Conservation (phyloP, 345 rosid species). For the Firmiana major region DNA sequence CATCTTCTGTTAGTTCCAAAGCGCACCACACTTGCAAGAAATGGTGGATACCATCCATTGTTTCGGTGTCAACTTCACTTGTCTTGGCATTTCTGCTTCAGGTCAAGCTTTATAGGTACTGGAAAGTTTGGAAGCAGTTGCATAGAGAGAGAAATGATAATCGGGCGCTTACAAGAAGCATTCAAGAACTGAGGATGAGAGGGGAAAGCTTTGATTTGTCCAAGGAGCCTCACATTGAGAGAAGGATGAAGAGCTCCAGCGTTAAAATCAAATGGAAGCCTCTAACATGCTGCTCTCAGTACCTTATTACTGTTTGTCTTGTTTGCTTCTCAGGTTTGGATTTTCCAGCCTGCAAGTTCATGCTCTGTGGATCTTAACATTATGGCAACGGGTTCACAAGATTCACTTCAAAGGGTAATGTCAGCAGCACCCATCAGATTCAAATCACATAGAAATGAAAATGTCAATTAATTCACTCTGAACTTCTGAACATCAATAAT, state of each 20-base stretch:
- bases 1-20: slow-evolving; percentile 33
- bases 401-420: slow-evolving; percentile 14
- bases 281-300: slow-evolving; percentile 69
- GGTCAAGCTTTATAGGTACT: slow-evolving; percentile 61
- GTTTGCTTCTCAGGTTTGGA: slow-evolving; percentile 63
- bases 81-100: slow-evolving; percentile 67
- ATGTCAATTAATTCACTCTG: not conserved
- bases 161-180: slow-evolving; percentile 63
- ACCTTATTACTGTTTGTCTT: slow-evolving; percentile 55
- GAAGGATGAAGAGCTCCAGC: slow-evolving; percentile 89
- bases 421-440: not conserved
- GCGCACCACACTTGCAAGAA: slow-evolving; percentile 40
- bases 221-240: slow-evolving; percentile 72
- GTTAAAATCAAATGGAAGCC: slow-evolving; percentile 97
- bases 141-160: slow-evolving; percentile 66
- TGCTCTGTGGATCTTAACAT: slow-evolving; percentile 54
- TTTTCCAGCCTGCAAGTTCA: slow-evolving; percentile 59
- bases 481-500: not conserved
- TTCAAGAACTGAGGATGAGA: slow-evolving; percentile 91
- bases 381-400: not conserved
- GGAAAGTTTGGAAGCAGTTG: slow-evolving; percentile 69
- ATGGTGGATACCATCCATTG: slow-evolving; percentile 83
- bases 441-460: no score
- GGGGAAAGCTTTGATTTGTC: slow-evolving; percentile 88
- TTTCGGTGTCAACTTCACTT: slow-evolving; percentile 57